phyloP scores from a whole-genome alignment of 2,329 filamentous ascomycete species.

The Gyromitra esculenta region DNA sequence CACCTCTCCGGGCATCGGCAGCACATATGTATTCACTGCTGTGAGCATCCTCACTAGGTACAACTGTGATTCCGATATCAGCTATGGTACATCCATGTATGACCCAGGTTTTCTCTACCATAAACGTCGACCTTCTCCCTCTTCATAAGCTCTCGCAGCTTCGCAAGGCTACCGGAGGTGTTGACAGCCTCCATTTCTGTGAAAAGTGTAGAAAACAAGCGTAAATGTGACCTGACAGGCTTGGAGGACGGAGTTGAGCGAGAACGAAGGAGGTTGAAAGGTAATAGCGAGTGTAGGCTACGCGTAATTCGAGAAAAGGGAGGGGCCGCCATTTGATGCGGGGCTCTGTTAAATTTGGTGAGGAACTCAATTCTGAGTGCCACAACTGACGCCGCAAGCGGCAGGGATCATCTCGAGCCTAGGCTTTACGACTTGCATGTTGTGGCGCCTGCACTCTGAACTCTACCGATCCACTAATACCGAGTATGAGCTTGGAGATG shows the following conservation, averaged over 20 bases:
- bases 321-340: conserved; percentile 52
- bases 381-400: conserved; percentile 39
- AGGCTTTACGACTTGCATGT: conserved; percentile 14
- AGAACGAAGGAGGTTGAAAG: conserved; percentile 28
- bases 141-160: conserved; percentile 86
- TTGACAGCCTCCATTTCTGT: conserved; percentile 76
- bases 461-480: conserved; percentile 16
- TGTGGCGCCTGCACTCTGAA: conserved; percentile 29
- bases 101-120: conserved; percentile 68
- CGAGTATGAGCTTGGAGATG: neutral
- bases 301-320: conserved; percentile 32
- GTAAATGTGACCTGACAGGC: conserved; percentile 27
- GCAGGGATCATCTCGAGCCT: conserved; percentile 35
- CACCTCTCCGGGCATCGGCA: conserved; percentile 87
- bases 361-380: conserved; percentile 44
- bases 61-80: conserved; percentile 68
- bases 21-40: conserved; percentile 97
- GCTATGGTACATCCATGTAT: conserved; percentile 52
- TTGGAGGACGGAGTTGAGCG: conserved; percentile 29
- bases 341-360: conserved; percentile 44
- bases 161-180: conserved; percentile 78
- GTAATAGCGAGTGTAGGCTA: conserved; percentile 29
- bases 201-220: conserved; percentile 33
- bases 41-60: conserved; percentile 96
- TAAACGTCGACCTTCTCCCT: conserved; percentile 89